Evolutionary conservation across 768 basidiomycete genomes (phyloP).

Genomic region (Lactifluus echinatus): DNA sequence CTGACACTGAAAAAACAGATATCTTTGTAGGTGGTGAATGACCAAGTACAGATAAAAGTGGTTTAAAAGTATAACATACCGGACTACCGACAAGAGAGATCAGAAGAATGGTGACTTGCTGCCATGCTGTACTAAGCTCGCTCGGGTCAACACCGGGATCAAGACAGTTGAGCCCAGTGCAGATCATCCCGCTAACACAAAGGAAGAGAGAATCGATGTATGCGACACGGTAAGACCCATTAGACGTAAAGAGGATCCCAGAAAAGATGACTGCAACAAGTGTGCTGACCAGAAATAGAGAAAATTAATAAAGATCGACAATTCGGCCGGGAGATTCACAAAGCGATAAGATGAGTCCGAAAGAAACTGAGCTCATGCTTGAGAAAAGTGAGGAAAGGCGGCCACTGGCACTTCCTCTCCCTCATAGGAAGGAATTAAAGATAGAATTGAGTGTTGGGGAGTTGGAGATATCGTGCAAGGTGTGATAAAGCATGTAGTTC

Average conservation of each 20-base stretch:
- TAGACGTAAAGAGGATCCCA: slow-evolving; percentile 38
- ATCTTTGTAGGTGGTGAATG: slow-evolving; percentile 21
- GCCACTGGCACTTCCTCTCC: no score
- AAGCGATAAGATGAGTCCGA: slow-evolving; percentile 26
- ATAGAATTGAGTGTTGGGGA: no score
- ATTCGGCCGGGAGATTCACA: slow-evolving; percentile 18
- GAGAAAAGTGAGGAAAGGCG: not conserved
- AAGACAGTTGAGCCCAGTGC: slow-evolving; percentile 28
- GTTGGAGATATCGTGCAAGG: no score
- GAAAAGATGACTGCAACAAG: slow-evolving; percentile 34
- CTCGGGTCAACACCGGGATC: slow-evolving; percentile 29
- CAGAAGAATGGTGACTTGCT: slow-evolving; percentile 25
- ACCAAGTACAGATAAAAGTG: not conserved
- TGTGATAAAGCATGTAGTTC: no score
- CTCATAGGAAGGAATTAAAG: no score
- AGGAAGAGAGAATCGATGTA: slow-evolving; percentile 35
- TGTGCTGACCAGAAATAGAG: slow-evolving; percentile 22
- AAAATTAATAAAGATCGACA: not conserved
- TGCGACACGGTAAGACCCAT: slow-evolving; percentile 28
- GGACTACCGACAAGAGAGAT: slow-evolving; percentile 24
- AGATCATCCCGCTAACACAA: slow-evolving; percentile 31
- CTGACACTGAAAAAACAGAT: slow-evolving; percentile 34
- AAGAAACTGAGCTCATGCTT: slow-evolving; percentile 27
- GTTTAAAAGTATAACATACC: slow-evolving; percentile 11
- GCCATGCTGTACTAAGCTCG: slow-evolving; percentile 25